Conservation (phyloP, 345 rosid species). For the Salix dunnii region DNA sequence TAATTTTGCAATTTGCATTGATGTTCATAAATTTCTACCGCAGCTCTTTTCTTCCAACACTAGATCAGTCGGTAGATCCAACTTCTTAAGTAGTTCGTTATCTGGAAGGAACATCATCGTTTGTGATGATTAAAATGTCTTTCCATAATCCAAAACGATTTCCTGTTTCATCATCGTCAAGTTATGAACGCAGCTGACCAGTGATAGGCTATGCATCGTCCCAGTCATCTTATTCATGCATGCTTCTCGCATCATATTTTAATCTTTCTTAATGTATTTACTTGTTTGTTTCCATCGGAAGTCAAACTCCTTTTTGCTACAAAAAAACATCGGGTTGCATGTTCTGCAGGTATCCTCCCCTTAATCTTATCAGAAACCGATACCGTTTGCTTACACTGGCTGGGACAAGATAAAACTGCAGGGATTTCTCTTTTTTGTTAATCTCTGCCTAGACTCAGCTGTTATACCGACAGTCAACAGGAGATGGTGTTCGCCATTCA, state of each 20-base stretch:
- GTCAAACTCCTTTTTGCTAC: too few species aligned
- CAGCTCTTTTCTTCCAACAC: too few species aligned
- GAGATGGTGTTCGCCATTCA: slow-evolving; percentile 8
- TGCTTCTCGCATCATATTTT: neutral
- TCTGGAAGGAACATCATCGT: neutral
- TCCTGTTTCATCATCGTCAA: neutral
- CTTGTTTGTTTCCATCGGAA: neutral
- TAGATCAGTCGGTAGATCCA: neutral
- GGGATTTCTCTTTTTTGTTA: slow-evolving; percentile 3
- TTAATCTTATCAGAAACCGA: neutral
- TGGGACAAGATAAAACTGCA: slow-evolving; percentile 17
- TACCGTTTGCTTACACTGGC: neutral
- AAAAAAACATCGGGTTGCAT: slow-evolving; percentile 8
- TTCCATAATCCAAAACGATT: neutral
- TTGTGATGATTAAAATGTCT: neutral
- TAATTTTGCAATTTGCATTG: too few species aligned
- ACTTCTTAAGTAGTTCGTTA: neutral
- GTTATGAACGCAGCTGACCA: neutral
- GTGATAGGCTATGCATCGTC: neutral
- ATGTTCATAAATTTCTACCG: too few species aligned
- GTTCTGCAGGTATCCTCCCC: slow-evolving; percentile 23
- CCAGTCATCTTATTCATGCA: neutral
- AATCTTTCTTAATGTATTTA: neutral
- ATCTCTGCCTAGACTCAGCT: slow-evolving; percentile 13
- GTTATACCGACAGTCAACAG: slow-evolving; percentile 2